Evolutionary conservation across 345 rosid genomes (phyloP).

Genomic region (Clarkia xantiana): DNA sequence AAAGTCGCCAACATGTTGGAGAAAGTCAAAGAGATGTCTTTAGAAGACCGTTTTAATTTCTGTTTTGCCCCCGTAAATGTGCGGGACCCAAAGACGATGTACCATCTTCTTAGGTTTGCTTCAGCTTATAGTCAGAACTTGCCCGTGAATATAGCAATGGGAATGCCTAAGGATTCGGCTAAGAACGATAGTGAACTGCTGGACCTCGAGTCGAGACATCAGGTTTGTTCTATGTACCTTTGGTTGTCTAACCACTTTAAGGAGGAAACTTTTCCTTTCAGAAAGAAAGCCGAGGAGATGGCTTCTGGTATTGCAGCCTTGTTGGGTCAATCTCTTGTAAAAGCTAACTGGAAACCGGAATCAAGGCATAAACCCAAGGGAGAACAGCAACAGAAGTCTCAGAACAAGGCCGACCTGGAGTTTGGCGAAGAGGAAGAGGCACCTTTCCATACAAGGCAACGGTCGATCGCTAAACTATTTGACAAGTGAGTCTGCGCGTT

Average conservation of each 20-base stretch:
- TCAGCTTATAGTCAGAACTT: constrained; percentile 45
- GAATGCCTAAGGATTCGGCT: constrained; percentile 81
- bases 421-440: constrained; percentile 12
- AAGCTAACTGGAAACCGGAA: constrained; percentile 70
- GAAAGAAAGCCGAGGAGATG: constrained; percentile 68
- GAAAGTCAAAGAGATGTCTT: constrained; percentile 56
- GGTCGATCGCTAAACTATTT: constrained; percentile 29
- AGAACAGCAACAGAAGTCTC: constrained; percentile 21
- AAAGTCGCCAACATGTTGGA: constrained; percentile 94
- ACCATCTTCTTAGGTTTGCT: constrained; percentile 68
- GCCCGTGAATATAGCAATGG: constrained; percentile 77
- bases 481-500: constrained; percentile 21
- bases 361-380: constrained; percentile 36
- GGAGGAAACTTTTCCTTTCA: constrained; percentile 59
- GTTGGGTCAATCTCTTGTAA: constrained; percentile 62
- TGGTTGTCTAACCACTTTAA: constrained; percentile 82
- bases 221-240: constrained; percentile 74
- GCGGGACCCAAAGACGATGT: constrained; percentile 85
- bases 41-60: constrained; percentile 86
- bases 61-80: constrained; percentile 90
- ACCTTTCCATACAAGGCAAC: constrained; percentile 49
- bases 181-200: constrained; percentile 62
- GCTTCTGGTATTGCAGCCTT: constrained; percentile 62
- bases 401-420: constrained; percentile 12
- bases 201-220: constrained; percentile 80